Conservation (phyloP, 2,329 filamentous ascomycete species). For the Phyllosticta citriasiana region DNA sequence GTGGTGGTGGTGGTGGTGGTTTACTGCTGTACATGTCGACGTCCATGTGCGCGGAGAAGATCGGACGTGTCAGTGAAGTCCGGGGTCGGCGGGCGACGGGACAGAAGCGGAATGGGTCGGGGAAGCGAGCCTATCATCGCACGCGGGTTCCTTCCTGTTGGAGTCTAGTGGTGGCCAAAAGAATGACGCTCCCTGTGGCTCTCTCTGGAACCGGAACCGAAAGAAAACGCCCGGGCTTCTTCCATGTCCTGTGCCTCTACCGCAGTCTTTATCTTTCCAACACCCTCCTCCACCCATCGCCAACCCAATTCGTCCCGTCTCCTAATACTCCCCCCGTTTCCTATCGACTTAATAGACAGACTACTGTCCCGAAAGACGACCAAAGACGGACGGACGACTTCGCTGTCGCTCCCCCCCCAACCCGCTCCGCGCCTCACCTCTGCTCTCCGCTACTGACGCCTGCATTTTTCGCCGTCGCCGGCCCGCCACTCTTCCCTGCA, state of each 20-base stretch:
- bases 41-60: not conserved
- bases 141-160: not conserved
- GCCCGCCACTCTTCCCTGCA: not conserved
- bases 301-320: not conserved
- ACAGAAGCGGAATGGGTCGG: not conserved
- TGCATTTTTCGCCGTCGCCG: not conserved
- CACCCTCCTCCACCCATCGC: not conserved
- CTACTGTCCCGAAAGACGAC: not conserved
- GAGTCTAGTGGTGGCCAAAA: not conserved
- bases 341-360: not conserved
- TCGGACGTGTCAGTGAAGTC: not conserved
- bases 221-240: not conserved
- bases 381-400: not conserved
- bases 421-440: not conserved
- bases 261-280: not conserved
- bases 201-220: not conserved
- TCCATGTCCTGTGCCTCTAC: not conserved
- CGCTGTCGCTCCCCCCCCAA: not conserved
- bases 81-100: no score
- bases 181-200: not conserved
- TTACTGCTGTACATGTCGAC: no score
- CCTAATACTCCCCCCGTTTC: not conserved
- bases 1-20: no score
- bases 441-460: not conserved
- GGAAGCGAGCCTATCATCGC: not conserved